Percentiles rank a stretch among this genome's conserved stretches.
phyloP scores from a whole-genome alignment of 2,329 filamentous ascomycete species.

The Aspergillus ustus region DNA sequence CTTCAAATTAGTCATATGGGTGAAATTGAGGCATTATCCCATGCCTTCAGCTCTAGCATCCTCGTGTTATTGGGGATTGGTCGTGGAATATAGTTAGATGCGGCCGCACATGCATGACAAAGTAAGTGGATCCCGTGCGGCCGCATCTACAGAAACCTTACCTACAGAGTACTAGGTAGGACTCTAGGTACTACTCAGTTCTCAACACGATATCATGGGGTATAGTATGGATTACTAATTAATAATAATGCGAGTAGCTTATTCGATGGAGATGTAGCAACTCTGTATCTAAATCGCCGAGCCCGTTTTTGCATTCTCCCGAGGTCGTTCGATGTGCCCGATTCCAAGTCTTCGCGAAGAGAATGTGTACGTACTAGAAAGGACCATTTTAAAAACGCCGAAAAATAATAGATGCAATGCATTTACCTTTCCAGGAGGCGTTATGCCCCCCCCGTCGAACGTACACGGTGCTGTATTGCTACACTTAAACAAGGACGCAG shows the following conservation, averaged over 20 bases:
- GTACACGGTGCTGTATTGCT: background rate
- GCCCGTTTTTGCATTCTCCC: background rate
- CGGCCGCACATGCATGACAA: background rate
- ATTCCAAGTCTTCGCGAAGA: no score
- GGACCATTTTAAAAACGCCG: no score
- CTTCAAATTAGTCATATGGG: background rate
- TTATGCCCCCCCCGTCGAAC: no score
- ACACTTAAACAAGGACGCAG: background rate
- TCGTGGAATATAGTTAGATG: background rate
- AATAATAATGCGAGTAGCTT: background rate
- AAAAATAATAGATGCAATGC: no score
- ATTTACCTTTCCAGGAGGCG: no score
- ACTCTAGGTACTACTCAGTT: no score
- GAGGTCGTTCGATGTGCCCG: background rate
- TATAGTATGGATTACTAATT: background rate
- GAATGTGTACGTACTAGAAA: no score
- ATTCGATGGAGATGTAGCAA: background rate
- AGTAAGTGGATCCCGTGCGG: background rate
- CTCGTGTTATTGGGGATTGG: background rate
- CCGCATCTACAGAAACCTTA: background rate
- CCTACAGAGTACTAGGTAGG: no score
- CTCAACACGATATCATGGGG: background rate
- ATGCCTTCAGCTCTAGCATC: background rate
- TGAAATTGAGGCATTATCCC: background rate
- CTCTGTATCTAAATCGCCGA: background rate